phyloP scores from a whole-genome alignment of 164 flowering plant genomes.

The Cinnamomum chago region DNA sequence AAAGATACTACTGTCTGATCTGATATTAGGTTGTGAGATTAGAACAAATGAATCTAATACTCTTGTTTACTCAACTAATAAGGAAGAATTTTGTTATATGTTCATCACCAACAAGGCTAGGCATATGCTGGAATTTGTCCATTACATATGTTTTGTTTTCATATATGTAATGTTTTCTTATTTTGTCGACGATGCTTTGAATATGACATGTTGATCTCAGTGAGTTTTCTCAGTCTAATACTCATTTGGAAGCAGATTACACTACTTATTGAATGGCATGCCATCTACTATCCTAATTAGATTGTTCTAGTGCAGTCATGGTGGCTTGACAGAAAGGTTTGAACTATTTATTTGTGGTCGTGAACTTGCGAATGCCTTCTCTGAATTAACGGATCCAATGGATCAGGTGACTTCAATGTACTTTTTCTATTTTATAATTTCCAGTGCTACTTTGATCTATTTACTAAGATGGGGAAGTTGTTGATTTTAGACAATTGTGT shows the following conservation, averaged over 20 bases:
- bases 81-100: too few species aligned
- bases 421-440: not conserved
- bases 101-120: not conserved
- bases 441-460: not conserved
- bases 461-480: not conserved
- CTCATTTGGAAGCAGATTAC: not conserved
- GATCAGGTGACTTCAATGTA: conserved; percentile 62
- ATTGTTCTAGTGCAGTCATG: conserved; percentile 36
- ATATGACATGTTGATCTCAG: not conserved
- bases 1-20: too few species aligned
- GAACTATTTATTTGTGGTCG: conserved; percentile 96
- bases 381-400: conserved; percentile 95
- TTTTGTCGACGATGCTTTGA: not conserved
- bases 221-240: not conserved
- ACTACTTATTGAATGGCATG: not conserved
- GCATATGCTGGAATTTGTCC: not conserved
- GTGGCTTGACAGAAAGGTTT: conserved; percentile 94
- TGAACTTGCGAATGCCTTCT: conserved; percentile 94
- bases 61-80: too few species aligned
- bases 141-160: not conserved
- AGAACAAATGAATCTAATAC: too few species aligned
- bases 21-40: too few species aligned
- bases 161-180: not conserved
- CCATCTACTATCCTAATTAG: not conserved
- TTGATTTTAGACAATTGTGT: too few species aligned